Percentiles rank a stretch among this genome's conserved stretches.
Evolutionary conservation across 352 stramenopile genomes (phyloP).

Genomic region (Phytophthora citrophthora): DNA sequence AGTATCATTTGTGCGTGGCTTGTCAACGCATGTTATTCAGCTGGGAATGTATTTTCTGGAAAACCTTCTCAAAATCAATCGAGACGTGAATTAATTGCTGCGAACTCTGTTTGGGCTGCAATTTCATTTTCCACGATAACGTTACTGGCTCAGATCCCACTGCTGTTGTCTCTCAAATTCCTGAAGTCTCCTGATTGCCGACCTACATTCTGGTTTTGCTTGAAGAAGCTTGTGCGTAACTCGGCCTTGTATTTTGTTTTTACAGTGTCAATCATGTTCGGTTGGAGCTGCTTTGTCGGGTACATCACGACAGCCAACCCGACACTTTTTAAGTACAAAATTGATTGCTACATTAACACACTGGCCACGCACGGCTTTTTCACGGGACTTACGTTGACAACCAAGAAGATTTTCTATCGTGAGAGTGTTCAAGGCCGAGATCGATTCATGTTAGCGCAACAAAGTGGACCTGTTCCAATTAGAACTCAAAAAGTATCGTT

Average conservation of each 20-base stretch:
- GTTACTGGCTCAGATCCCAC: constrained; percentile 7
- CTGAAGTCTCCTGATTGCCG: constrained; percentile 8
- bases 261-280: constrained; percentile 7
- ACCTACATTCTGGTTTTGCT: constrained; percentile 18
- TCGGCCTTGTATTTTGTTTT: constrained; percentile 12
- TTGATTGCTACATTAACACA: constrained; percentile 16
- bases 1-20: constrained; percentile 22
- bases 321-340: constrained; percentile 19
- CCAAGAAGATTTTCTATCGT: constrained; percentile 18
- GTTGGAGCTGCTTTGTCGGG: constrained; percentile 3
- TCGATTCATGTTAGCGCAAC: neutral
- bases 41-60: constrained; percentile 24
- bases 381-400: constrained; percentile 9
- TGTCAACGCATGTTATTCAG: constrained; percentile 12
- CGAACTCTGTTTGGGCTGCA: constrained; percentile 14
- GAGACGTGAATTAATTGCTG: constrained; percentile 10
- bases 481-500: constrained; percentile 1
- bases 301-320: constrained; percentile 9
- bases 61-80: constrained; percentile 19
- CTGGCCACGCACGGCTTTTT: constrained; percentile 12
- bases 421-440: constrained; percentile 20
- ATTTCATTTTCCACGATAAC: constrained; percentile 18
- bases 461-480: neutral
- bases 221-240: constrained; percentile 13
- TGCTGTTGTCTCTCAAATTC: constrained; percentile 19